A percentile compares a stretch with the other conserved stretches of the same genome.
These are phyloP conservation scores for Clarireedia paspali DNA, from an alignment of 2,329 filamentous ascomycete genomes.

Conservation along the genomic window DNA sequence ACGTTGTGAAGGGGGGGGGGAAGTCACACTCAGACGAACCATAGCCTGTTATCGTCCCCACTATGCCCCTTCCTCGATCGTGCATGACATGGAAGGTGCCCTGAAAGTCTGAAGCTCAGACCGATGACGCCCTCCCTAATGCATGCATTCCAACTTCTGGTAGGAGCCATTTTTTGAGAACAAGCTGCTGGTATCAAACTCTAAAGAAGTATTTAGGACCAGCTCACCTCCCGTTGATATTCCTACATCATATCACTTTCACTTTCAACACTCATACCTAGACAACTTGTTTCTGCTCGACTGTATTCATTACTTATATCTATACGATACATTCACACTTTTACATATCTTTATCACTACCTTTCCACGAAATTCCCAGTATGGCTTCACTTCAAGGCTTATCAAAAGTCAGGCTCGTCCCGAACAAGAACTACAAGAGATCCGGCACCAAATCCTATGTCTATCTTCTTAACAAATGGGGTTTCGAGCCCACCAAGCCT, in stretches of 20 bases:
- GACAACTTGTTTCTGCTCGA: too few relatives aligned
- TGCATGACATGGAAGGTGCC: slow-evolving; percentile 4
- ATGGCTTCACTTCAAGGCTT: slow-evolving; percentile 27
- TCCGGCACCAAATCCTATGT: slow-evolving; percentile 58
- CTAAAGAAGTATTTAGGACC: slow-evolving; percentile 2
- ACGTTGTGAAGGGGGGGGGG: not conserved
- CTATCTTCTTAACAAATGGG: slow-evolving; percentile 52
- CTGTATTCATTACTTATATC: not conserved
- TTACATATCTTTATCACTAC: not conserved
- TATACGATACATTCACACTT: not conserved
- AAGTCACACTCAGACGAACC: not conserved
- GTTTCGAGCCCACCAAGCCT: slow-evolving; percentile 52
- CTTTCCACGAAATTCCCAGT: slow-evolving; percentile 7
- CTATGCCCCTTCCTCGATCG: slow-evolving; percentile 1
- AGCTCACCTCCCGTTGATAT: not conserved
- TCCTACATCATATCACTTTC: not conserved
- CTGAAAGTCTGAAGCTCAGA: not conserved
- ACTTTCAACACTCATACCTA: not conserved
- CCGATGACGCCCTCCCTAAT: slow-evolving; percentile 2
- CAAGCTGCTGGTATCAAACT: not conserved
- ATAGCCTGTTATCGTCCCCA: slow-evolving; percentile 3
- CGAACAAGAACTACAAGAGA: slow-evolving; percentile 51
- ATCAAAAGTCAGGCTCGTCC: slow-evolving; percentile 41
- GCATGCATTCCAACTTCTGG: not conserved
- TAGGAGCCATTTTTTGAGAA: not conserved